Base-by-base conservation (phyloP, 2,329 filamentous ascomycete genomes). In the Fusarium sp. region DNA sequence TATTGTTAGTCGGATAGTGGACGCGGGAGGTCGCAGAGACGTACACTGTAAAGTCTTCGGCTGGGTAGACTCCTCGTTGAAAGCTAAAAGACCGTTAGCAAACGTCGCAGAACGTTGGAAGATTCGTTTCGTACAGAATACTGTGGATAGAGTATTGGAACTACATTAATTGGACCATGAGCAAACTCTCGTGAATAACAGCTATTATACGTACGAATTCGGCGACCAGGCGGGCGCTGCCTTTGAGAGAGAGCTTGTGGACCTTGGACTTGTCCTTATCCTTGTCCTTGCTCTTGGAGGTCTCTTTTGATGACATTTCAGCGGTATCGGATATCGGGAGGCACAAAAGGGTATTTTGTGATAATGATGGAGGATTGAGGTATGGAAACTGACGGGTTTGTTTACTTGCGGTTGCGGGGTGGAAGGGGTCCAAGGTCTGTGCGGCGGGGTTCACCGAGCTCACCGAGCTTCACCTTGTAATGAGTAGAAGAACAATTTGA, bases 141-240 rank as follows among this genome's bases (percentile, higher is more conserved):
- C 94, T 96, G 76, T 99, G 96, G 77, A 98, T 97, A 2, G 93
- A 97, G 80, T 97, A 99, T 84, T 99, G 94, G 77, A 99, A 99
- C 88, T 92, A 74, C 9, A 51, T 30, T 20, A 39, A 45, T 17
- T 2, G 17, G 14, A 45, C 25, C n/a, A 51, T 74, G 67, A 75
- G 73, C 55, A 48, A 53, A 15, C 30, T 17, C 14, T 56, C 51
- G 20, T 39, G 39, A 14, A 20, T 27, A 46, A 51, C 7, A 17
- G 27, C n/a, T 22, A 39, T 23, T 89, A 78, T 23, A 86, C 92
- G 79, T 83, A 97, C 94, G 79, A 99, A 99, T 83, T 99, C 96
- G 44, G 95, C 92, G 59, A 98, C 94, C 37, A 97, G 87, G 81
- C 95, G 96, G 39, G 93, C 88, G 72, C 82, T 87, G 81, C 92